Conservation (phyloP, 371 early-diverging fungal genomes). For the Coemansia sp. region DNA sequence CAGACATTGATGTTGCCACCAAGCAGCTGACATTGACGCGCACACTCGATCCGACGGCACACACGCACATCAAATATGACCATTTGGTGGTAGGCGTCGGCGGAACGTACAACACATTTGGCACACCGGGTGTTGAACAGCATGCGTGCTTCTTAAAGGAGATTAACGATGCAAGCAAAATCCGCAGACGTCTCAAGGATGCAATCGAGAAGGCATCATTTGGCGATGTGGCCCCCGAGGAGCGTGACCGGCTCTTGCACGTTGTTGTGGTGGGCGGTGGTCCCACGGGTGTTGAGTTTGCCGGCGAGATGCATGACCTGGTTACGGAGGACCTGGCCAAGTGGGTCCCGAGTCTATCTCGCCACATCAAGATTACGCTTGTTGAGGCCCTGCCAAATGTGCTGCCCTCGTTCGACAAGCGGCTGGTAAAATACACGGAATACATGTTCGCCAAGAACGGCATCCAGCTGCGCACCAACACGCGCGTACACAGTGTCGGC, state of each 20-base stretch:
- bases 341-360: slow-evolving; percentile 82
- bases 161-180: slow-evolving; percentile 86
- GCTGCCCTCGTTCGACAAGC: slow-evolving; percentile 83
- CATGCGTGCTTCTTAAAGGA: slow-evolving; percentile 86
- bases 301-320: slow-evolving; percentile 93
- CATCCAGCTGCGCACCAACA: slow-evolving; percentile 81
- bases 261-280: slow-evolving; percentile 97
- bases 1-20: slow-evolving; percentile 71
- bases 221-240: slow-evolving; percentile 71
- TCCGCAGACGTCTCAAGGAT: slow-evolving; percentile 82
- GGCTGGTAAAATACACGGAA: slow-evolving; percentile 88
- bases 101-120: slow-evolving; percentile 86
- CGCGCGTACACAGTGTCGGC: slow-evolving; percentile 82
- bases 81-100: slow-evolving; percentile 87
- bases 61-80: slow-evolving; percentile 78
- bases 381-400: slow-evolving; percentile 88
- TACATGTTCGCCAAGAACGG: slow-evolving; percentile 81
- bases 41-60: slow-evolving; percentile 57
- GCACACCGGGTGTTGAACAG: slow-evolving; percentile 83
- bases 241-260: slow-evolving; percentile 80
- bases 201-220: slow-evolving; percentile 88
- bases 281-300: slow-evolving; percentile 94
- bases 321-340: slow-evolving; percentile 74
- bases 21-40: slow-evolving; percentile 76
- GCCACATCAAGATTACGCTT: slow-evolving; percentile 83